phyloP scores from a whole-genome alignment of 2,329 filamentous ascomycete genomes.

The Fusarium domesticum region DNA sequence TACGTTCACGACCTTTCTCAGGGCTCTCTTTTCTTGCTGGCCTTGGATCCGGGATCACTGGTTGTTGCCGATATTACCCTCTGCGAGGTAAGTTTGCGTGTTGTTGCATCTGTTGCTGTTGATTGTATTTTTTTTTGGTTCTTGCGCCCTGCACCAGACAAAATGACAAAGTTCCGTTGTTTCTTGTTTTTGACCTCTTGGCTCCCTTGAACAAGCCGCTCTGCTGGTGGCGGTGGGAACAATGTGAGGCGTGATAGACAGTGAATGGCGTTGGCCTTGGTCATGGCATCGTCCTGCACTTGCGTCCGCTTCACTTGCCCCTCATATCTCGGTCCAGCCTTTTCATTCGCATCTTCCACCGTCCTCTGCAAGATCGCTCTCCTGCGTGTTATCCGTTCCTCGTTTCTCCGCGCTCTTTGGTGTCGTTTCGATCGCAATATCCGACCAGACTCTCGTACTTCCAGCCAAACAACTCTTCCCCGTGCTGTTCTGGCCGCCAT shows the following conservation, averaged over 20 bases:
- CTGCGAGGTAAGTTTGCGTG: not conserved
- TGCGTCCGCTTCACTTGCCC: not conserved
- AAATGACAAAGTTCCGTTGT: not conserved
- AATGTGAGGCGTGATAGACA: not conserved
- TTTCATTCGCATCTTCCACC: not conserved
- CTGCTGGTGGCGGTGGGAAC: not conserved
- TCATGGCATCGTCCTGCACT: not conserved
- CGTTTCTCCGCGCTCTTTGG: slow-evolving; percentile 5
- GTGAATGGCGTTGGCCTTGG: not conserved
- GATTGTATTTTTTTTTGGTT: not conserved
- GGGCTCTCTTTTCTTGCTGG: slow-evolving; percentile 4
- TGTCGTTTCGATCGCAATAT: slow-evolving; percentile 10
- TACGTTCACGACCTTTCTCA: slow-evolving; percentile 8
- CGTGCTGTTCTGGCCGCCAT: slow-evolving; percentile 9
- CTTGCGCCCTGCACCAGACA: not conserved
- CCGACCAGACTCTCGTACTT: slow-evolving; percentile 10
- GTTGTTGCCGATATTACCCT: not conserved
- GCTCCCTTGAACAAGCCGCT: not conserved
- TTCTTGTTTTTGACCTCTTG: not conserved
- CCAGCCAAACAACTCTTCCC: slow-evolving; percentile 8
- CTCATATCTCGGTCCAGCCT: not conserved
- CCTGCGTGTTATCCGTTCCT: slow-evolving; percentile 1
- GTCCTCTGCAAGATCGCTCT: not conserved
- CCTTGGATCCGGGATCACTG: not conserved
- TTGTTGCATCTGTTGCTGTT: not conserved